Evolutionary conservation across 148 eudicot species (phyloP).

Genomic region (Arctostaphylos glauca): DNA sequence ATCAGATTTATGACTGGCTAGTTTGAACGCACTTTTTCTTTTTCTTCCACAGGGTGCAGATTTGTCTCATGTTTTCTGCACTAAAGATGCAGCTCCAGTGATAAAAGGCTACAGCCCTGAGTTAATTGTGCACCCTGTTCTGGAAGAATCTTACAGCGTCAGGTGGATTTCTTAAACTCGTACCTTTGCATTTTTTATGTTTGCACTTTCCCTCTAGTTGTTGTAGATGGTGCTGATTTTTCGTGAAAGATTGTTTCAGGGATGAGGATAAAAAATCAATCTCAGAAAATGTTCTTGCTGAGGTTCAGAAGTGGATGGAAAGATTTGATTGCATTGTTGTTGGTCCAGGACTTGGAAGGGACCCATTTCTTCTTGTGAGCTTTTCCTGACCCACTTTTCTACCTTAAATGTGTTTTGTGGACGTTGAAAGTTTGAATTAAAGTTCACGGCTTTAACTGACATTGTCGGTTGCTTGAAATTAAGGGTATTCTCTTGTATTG

Average conservation of each 20-base stretch:
- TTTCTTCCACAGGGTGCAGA: conserved; percentile 79
- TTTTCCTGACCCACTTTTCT: conserved; percentile 6
- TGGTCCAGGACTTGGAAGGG: conserved; percentile 99
- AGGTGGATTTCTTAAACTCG: conserved; percentile 36
- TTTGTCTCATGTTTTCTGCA: conserved; percentile 93
- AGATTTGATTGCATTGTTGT: conserved; percentile 95
- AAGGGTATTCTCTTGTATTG: neutral
- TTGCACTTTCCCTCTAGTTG: neutral
- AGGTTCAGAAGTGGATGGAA: conserved; percentile 88
- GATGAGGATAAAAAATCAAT: conserved; percentile 62
- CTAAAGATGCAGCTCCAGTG: conserved; percentile 93
- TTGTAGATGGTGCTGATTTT: neutral
- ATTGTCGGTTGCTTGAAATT: neutral
- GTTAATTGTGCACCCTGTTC: conserved; percentile 91
- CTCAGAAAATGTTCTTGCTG: conserved; percentile 58
- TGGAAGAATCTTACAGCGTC: conserved; percentile 91
- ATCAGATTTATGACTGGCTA: neutral
- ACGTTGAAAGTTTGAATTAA: neutral
- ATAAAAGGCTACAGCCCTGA: conserved; percentile 95
- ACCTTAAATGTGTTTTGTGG: neutral
- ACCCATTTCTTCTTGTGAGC: conserved; percentile 89
- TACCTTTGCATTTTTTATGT: neutral
- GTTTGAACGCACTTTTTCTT: neutral
- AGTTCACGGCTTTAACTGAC: neutral
- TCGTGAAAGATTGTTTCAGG: conserved; percentile 36